These are phyloP conservation scores for Pichia pseudocactophila DNA, from an alignment of 805 yeast genomes.

Conservation along the genomic window DNA sequence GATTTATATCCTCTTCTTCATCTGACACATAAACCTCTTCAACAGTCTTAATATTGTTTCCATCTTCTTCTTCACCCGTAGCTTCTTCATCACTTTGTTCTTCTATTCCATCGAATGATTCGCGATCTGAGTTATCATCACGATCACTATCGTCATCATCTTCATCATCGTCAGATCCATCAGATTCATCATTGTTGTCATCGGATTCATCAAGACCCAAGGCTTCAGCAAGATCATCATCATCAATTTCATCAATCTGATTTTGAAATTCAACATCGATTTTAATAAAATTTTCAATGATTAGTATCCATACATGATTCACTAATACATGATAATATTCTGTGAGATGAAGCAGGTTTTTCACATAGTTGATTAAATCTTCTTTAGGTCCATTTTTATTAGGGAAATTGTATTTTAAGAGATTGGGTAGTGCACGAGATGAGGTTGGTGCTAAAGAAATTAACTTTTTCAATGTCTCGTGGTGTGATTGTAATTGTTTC, in stretches of 20 bases:
- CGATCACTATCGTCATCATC: conserved; percentile 18
- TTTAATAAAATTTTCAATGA: conserved; percentile 72
- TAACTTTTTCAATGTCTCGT: conserved; percentile 54
- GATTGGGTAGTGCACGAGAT: conserved; percentile 50
- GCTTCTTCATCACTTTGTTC: conserved; percentile 38
- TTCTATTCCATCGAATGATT: conserved; percentile 27
- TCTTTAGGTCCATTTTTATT: conserved; percentile 57
- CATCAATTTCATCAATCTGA: conserved; percentile 78
- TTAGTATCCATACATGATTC: conserved; percentile 66
- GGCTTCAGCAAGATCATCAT: conserved; percentile 50
- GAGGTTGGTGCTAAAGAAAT: conserved; percentile 76
- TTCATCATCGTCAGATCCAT: conserved; percentile 25
- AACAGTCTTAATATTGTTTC: neutral
- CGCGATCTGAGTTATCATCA: conserved; percentile 29
- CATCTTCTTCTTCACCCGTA: conserved; percentile 30
- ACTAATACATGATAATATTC: conserved; percentile 71
- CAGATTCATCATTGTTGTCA: conserved; percentile 23
- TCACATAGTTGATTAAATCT: conserved; percentile 52
- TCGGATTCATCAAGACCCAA: conserved; percentile 26
- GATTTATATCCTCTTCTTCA: neutral
- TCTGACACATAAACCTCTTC: neutral
- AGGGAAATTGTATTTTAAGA: conserved; percentile 60
- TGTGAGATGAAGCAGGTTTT: conserved; percentile 50
- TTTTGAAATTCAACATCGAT: conserved; percentile 89
- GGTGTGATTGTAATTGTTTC: conserved; percentile 36